Evolutionary conservation across 192 early-diverging fungal species (phyloP), one percentile per base, ranked within the genome.

Genomic region (Entomortierella beljakovae): DNA sequence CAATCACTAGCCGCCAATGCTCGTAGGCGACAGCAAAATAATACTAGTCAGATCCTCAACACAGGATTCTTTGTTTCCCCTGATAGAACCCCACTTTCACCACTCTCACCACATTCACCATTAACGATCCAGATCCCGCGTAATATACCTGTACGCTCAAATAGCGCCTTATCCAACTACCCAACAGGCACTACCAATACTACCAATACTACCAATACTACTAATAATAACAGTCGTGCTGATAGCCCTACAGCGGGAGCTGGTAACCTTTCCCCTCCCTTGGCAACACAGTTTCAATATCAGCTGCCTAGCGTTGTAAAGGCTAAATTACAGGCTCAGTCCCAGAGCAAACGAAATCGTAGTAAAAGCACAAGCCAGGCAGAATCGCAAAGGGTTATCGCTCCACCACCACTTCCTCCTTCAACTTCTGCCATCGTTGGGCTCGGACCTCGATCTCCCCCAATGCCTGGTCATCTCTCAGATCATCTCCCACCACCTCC

Each of bases 121-220:
- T 16, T 77, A 46, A 58, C 73, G 46, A 35, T 77, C 49, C 73
- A 77, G 53, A 64, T 77, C 55, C 73, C 73, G 18, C 51, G 73
- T 20, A 63, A 55, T 25, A 40, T 26, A 3, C 51, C 15, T 15
- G 22, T 32, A 25, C 48, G 35, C 33, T 65, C 51, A 6, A 33
- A 26, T 26, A 26, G 54, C 20, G 28, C 54, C 18, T 22, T 13
- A 6, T 32, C 54, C 1, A 5, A 10, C 5, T 33, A 57, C 31
- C 3, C 54, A 20, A 33, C 54, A n/a, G n/a, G n/a, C n/a, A n/a
- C n/a, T n/a, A n/a, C n/a, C n/a, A n/a, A n/a, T n/a, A n/a, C n/a
- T n/a, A n/a, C n/a, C n/a, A n/a, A n/a, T n/a, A n/a, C n/a, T n/a
- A n/a, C n/a, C n/a, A n/a, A n/a, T n/a, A n/a, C n/a, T 46, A 2